Evolutionary conservation across 208 protist species (phyloP).

Genomic region (Acanthamoeba lenticulata): DNA sequence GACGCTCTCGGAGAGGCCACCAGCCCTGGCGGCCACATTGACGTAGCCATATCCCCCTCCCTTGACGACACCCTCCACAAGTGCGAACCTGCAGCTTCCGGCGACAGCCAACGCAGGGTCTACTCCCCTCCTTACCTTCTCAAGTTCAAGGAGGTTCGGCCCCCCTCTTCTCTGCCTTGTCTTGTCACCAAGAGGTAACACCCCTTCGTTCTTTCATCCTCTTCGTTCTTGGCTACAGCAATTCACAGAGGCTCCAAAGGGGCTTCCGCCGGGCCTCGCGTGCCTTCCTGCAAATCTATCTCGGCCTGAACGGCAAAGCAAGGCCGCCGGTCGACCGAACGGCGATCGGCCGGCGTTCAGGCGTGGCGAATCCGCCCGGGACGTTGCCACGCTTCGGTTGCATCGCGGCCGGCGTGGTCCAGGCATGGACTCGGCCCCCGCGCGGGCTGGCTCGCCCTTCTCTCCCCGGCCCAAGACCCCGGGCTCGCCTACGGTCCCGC

Average conservation of each 20-base stretch:
- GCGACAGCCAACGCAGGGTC: neutral
- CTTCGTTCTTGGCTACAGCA: neutral
- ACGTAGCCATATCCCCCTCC: neutral
- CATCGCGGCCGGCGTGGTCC: neutral
- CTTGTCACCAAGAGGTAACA: neutral
- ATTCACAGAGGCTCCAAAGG: neutral
- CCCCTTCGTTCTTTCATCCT: neutral
- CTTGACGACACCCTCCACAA: neutral
- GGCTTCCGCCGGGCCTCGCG: neutral
- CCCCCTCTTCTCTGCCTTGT: neutral
- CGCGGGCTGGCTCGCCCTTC: neutral
- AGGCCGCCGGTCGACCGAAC: too few relatives aligned
- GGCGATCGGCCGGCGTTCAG: neutral
- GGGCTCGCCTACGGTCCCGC: neutral
- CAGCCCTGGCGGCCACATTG: neutral
- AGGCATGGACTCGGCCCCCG: neutral
- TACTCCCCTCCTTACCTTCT: neutral
- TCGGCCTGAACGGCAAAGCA: too few relatives aligned
- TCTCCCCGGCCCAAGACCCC: neutral
- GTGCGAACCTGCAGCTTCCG: neutral
- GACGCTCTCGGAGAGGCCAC: neutral
- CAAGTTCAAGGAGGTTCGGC: neutral
- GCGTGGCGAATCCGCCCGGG: neutral
- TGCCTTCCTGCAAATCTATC: too few relatives aligned
- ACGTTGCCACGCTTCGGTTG: neutral